Percentiles rank a stretch among this genome's conserved stretches.
Evolutionary conservation across 257 asterid genomes (phyloP).

Genomic region (Solanum piurae): DNA sequence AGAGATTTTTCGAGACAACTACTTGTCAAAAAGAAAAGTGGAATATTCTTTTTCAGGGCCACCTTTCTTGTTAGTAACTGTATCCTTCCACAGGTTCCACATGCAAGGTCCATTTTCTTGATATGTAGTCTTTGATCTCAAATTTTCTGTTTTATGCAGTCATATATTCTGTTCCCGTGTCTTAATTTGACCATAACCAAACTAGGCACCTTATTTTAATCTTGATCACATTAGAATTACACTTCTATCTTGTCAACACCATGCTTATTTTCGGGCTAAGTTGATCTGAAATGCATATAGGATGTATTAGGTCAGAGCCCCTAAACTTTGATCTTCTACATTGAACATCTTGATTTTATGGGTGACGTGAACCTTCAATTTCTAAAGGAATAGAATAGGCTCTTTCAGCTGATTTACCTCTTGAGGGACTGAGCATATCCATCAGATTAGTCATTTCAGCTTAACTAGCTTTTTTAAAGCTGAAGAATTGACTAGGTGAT

Average conservation of each 20-base stretch:
- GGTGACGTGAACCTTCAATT: not conserved
- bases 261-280: not conserved
- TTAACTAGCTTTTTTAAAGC: not conserved
- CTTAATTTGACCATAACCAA: not conserved
- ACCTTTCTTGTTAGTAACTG: not conserved
- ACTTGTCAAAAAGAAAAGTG: not conserved
- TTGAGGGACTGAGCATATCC: not conserved
- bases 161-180: too few relatives aligned
- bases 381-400: not conserved
- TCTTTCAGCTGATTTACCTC: not conserved
- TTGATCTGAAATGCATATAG: not conserved
- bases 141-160: not conserved
- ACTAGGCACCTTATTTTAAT: not conserved
- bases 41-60: not conserved
- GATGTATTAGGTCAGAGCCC: not conserved
- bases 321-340: not conserved
- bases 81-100: not conserved
- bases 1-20: not conserved
- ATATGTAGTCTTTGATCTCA: not conserved
- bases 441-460: not conserved
- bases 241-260: not conserved
- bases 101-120: not conserved
- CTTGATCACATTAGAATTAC: not conserved
- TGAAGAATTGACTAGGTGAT: not conserved
- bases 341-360: not conserved